phyloP scores from a whole-genome alignment of 768 basidiomycete genomes.

The Kwoniella pini region DNA sequence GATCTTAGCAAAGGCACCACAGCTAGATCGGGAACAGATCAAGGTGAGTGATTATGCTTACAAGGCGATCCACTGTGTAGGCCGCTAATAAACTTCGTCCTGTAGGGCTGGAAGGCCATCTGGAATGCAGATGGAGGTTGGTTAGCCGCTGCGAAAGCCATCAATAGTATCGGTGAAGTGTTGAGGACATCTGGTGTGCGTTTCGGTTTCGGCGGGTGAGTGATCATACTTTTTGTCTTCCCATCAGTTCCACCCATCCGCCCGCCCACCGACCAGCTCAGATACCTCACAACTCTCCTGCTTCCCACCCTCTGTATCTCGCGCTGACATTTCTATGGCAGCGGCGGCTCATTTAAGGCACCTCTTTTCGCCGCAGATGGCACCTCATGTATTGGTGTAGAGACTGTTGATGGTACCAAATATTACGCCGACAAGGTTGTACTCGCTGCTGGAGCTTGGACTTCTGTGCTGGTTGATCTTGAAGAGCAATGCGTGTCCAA shows the following conservation, averaged over 20 bases:
- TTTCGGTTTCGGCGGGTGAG: conserved; percentile 30
- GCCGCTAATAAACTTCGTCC: neutral
- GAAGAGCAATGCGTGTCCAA: conserved; percentile 46
- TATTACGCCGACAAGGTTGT: conserved; percentile 39
- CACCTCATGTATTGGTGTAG: conserved; percentile 34
- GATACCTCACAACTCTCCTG: too few relatives aligned
- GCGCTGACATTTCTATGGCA: conserved; percentile 10
- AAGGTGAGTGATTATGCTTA: conserved; percentile 17
- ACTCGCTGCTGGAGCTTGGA: conserved; percentile 46
- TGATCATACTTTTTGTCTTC: neutral
- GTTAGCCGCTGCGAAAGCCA: conserved; percentile 40
- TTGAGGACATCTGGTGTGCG: conserved; percentile 34
- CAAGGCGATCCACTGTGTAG: neutral
- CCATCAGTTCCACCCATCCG: too few relatives aligned
- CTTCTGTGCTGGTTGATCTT: conserved; percentile 36
- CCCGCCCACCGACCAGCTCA: too few relatives aligned
- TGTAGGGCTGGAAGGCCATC: conserved; percentile 38
- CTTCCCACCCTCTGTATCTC: too few relatives aligned
- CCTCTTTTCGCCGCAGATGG: conserved; percentile 30
- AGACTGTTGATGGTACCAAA: conserved; percentile 32
- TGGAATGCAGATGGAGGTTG: conserved; percentile 38
- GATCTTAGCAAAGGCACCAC: conserved; percentile 23
- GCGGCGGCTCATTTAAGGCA: conserved; percentile 35
- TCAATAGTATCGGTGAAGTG: conserved; percentile 37
- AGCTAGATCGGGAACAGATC: conserved; percentile 19